Conservation (phyloP, 2,329 filamentous ascomycete species). For the Daldinia sp. region DNA sequence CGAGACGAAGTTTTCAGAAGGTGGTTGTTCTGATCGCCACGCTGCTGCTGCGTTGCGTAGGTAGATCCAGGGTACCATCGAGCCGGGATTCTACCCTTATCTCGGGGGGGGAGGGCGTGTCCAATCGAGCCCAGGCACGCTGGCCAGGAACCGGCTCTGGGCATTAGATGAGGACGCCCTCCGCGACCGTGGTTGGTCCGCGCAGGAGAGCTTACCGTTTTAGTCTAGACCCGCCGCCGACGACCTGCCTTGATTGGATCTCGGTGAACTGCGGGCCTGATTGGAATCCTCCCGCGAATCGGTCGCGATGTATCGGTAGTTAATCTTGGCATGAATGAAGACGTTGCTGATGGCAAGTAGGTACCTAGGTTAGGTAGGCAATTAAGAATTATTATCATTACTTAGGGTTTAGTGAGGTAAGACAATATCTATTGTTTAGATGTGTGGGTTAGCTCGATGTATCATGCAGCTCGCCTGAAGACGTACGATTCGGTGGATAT, state of each 20-base stretch:
- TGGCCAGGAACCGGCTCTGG: constrained; percentile 28
- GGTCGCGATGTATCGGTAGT: not conserved
- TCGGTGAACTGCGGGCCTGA: constrained; percentile 26
- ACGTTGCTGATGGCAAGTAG: not conserved
- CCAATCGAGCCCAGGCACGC: constrained; percentile 42
- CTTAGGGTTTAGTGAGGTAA: not conserved
- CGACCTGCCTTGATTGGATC: constrained; percentile 36
- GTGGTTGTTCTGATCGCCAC: constrained; percentile 8
- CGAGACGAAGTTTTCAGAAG: constrained; percentile 29
- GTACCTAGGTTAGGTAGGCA: not conserved
- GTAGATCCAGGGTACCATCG: constrained; percentile 21
- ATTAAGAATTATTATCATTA: not conserved
- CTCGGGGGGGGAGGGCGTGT: constrained; percentile 23
- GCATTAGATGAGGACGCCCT: constrained; percentile 24
- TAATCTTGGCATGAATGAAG: constrained; percentile 2
- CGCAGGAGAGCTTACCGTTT: constrained; percentile 16
- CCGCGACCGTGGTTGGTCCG: constrained; percentile 28
- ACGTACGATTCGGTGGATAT: not conserved
- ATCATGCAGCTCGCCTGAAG: not conserved
- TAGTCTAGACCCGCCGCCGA: constrained; percentile 9
- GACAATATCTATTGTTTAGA: not conserved
- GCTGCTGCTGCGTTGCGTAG: constrained; percentile 17
- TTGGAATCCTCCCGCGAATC: constrained; percentile 4
- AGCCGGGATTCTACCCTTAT: constrained; percentile 32
- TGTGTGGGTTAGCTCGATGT: not conserved